Conservation (phyloP, 2,329 filamentous ascomycete species). For the Alternaria metachromatica region DNA sequence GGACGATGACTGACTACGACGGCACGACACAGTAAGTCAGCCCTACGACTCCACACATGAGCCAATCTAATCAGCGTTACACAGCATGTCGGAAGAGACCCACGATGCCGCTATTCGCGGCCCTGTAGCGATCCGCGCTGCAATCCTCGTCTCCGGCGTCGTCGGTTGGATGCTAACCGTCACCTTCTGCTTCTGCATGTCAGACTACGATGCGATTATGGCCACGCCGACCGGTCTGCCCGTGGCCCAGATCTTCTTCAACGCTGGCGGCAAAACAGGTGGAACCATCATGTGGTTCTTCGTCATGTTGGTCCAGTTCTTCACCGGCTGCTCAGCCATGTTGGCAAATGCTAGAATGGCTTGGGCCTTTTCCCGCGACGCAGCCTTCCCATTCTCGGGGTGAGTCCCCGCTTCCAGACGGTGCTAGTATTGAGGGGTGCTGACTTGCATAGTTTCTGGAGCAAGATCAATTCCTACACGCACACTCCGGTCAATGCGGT, state of each 20-base stretch:
- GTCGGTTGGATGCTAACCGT: conserved; percentile 69
- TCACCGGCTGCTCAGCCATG: conserved; percentile 70
- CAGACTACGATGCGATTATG: conserved; percentile 64
- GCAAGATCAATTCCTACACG: conserved; percentile 60
- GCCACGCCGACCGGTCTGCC: conserved; percentile 65
- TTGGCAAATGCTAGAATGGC: conserved; percentile 68
- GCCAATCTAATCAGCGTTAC: conserved; percentile 29
- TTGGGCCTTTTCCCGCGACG: conserved; percentile 66
- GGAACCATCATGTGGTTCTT: conserved; percentile 68
- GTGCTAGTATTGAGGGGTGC: conserved; percentile 10
- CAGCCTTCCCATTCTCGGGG: conserved; percentile 66
- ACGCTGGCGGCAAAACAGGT: conserved; percentile 64
- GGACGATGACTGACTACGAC: conserved; percentile 74
- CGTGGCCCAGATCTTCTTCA: conserved; percentile 64
- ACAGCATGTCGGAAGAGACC: conserved; percentile 70
- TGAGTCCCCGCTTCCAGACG: conserved; percentile 35
- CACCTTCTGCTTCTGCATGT: conserved; percentile 69
- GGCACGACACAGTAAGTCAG: conserved; percentile 66
- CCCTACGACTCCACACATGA: conserved; percentile 22
- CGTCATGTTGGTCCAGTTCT: conserved; percentile 69
- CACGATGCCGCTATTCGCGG: conserved; percentile 67
- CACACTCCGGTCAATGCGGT: conserved; percentile 68
- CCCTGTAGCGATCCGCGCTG: conserved; percentile 64
- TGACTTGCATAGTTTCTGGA: conserved; percentile 55
- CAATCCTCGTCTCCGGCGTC: conserved; percentile 65